A percentile compares a stretch with the other conserved stretches of the same genome.
Evolutionary conservation across 208 protist genomes (phyloP).

Genomic region (Dictyostelium gargantuum): DNA sequence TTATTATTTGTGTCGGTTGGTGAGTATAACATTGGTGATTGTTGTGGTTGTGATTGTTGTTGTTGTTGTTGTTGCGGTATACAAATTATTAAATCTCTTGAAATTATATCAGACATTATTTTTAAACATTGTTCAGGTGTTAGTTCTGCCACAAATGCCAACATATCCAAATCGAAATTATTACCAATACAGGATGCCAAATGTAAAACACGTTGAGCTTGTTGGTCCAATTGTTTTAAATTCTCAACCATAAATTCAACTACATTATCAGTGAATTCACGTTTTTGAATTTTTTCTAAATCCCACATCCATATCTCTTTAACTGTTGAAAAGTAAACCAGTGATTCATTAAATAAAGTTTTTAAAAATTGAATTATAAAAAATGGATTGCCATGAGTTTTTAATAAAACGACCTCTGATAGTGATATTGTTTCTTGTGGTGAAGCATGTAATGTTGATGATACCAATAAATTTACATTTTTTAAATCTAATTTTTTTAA

Average conservation of each 20-base stretch:
- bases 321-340: background rate
- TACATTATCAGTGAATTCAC: constrained; percentile 51
- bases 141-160: constrained; percentile 22
- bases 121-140: constrained; percentile 13
- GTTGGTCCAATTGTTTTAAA: constrained; percentile 4
- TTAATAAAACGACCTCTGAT: constrained; percentile 22
- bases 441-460: background rate
- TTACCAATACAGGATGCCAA: constrained; percentile 55
- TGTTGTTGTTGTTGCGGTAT: background rate
- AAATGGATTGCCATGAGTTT: constrained; percentile 59
- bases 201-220: constrained; percentile 46
- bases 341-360: constrained; percentile 33
- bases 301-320: constrained; percentile 51
- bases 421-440: background rate
- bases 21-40: no score
- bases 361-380: constrained; percentile 56
- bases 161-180: constrained; percentile 40
- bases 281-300: constrained; percentile 9
- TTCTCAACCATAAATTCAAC: constrained; percentile 52
- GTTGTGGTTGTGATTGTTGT: background rate
- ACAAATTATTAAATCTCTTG: constrained; percentile 24
- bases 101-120: constrained; percentile 10
- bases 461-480: constrained; percentile 19
- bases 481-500: constrained; percentile 26
- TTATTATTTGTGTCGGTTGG: background rate